Base-by-base conservation (phyloP, 2,329 filamentous ascomycete genomes). In the Tolypocladium ophioglossoides region DNA sequence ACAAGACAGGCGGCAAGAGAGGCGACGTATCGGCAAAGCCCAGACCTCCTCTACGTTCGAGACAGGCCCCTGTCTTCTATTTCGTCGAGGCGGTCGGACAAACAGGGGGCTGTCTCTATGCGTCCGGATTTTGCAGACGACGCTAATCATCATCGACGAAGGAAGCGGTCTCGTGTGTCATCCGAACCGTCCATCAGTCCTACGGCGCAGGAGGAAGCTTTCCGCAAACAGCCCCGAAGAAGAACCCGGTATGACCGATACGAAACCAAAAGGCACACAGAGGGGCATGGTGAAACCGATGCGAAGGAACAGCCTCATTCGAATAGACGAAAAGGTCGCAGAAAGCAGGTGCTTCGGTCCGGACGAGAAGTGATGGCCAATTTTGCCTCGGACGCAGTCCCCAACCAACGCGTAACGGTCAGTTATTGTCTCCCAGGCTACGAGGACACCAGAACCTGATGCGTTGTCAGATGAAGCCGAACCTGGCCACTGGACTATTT, bases 301-400 rank as follows among this genome's bases (percentile, higher is more conserved):
- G 18, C 47, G 14, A 30, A 22, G 12, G n/a, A 39, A 32, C 35
- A 32, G 34, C 12, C 51, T n/a, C 51, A 48, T 30, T 40, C 40
- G 14, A 58, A 54, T 8, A 56, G 41, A 50, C 52, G 47, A 27
- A 20, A 44, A n/a, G 54, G 56, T 6, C 32, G 50, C 6, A 61
- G 61, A 37, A 69, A 65, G 37, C 64, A 66, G n/a, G 61, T 52
- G 14, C 56, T 72, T 38, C 62, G 64, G 7, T 71, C 70, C 0
- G 66, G 72, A 16, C 72, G 72, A 52, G 74, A 78, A 41, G 70
- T 84, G 9, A 77, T 83, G 66, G 66, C 73, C 8, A 77, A 77
- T 22, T 87, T 86, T 57, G 69, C 69, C 14, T 83, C 83, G 1
- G 65, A 74, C 4, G 77, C 76, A 52, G 74, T 86, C 44, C 65